Evolutionary conservation across 2,329 filamentous ascomycete species (phyloP).

Genomic region (Zarea fungicola): DNA sequence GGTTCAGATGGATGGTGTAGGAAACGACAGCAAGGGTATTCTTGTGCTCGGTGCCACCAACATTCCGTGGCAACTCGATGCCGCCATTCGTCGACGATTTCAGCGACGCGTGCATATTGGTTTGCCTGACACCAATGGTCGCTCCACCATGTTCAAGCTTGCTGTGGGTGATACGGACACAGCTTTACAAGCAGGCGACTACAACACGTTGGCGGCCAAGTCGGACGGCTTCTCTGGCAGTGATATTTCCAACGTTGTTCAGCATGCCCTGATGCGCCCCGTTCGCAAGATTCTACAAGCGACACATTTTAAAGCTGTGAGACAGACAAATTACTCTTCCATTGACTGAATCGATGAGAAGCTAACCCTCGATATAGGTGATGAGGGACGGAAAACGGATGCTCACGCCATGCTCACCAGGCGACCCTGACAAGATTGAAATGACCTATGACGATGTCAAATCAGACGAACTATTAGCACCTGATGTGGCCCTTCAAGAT

Average conservation of each 20-base stretch:
- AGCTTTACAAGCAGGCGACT: constrained; percentile 72
- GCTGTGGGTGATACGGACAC: constrained; percentile 91
- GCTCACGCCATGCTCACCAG: constrained; percentile 88
- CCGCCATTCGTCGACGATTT: constrained; percentile 91
- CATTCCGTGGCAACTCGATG: constrained; percentile 97
- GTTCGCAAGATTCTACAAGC: constrained; percentile 95
- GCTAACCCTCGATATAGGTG: constrained; percentile 45
- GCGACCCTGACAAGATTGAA: constrained; percentile 77
- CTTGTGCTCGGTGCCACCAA: constrained; percentile 95
- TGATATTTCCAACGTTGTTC: constrained; percentile 92
- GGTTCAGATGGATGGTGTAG: constrained; percentile 98
- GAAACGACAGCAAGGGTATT: constrained; percentile 89
- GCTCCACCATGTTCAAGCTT: constrained; percentile 93
- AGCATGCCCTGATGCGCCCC: constrained; percentile 95
- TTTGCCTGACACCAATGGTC: constrained; percentile 77
- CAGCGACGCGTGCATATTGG: constrained; percentile 95
- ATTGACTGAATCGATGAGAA: constrained; percentile 4
- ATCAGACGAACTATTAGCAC: constrained; percentile 78
- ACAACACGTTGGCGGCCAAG: constrained; percentile 69
- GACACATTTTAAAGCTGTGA: constrained; percentile 92
- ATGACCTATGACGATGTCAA: constrained; percentile 92
- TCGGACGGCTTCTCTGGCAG: constrained; percentile 94
- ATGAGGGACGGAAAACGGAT: constrained; percentile 61
- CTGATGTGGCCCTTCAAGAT: constrained; percentile 80
- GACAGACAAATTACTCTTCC: too few species aligned